These are phyloP conservation scores for Termitomyces sp. DNA, from an alignment of 768 basidiomycete genomes.

Conservation along the genomic window DNA sequence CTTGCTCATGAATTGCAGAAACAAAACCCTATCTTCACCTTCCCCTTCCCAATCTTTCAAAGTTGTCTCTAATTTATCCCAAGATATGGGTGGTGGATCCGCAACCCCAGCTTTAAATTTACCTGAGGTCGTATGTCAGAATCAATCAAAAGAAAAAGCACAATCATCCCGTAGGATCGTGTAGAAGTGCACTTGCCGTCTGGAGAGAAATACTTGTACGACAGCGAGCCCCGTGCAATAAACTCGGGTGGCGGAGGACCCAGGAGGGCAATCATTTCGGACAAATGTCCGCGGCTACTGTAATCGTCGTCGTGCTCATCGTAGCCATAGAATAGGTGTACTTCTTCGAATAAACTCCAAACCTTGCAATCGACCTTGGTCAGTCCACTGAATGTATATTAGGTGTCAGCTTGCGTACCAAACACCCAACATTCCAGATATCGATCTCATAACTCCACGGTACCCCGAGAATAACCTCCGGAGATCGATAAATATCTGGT, in stretches of 20 bases:
- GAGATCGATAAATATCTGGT: not conserved
- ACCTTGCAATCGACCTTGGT: not conserved
- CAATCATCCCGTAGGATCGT: too few relatives aligned
- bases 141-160: not conserved
- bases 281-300: not conserved
- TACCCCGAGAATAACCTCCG: not conserved
- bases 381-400: not conserved
- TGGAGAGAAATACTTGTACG: not conserved
- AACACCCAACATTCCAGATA: not conserved
- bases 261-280: not conserved
- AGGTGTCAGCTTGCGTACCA: not conserved
- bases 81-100: not conserved
- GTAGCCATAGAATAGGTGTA: not conserved
- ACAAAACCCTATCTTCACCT: not conserved
- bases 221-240: not conserved
- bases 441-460: not conserved
- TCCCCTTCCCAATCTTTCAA: not conserved
- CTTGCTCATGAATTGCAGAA: not conserved
- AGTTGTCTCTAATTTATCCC: not conserved
- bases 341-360: not conserved
- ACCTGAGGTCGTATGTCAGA: not conserved
- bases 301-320: not conserved
- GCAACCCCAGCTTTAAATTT: not conserved
- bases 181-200: not conserved
- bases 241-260: constrained; percentile 4